Percentiles rank a stretch among this genome's conserved stretches.
Conservation (phyloP, 164 flowering plant species). For the Macadamia tetraphylla region DNA sequence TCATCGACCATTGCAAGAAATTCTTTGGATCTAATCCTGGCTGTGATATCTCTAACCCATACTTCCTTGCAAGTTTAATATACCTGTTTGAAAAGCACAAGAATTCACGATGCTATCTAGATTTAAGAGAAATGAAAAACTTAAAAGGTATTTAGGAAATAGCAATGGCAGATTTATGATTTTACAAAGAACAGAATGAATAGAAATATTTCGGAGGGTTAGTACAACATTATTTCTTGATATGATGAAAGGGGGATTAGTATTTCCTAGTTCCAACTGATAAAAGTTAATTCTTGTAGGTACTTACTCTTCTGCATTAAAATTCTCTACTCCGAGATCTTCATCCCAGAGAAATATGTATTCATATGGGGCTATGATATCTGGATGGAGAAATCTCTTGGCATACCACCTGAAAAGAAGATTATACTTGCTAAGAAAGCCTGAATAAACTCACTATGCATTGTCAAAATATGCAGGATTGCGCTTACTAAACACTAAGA, state of each 20-base stretch:
- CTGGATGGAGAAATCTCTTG: slow-evolving; percentile 25
- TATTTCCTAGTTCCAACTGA: too few relatives aligned
- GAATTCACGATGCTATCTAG: not conserved
- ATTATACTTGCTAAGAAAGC: too few relatives aligned
- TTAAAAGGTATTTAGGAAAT: not conserved
- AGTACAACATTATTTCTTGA: too few relatives aligned
- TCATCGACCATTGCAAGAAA: slow-evolving; percentile 17
- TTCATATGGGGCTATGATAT: slow-evolving; percentile 21
- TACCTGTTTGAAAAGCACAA: slow-evolving; percentile 15
- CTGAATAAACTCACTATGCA: too few relatives aligned
- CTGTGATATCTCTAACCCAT: slow-evolving; percentile 25
- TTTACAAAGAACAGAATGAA: not conserved
- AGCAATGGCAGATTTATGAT: not conserved
- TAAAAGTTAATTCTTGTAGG: not conserved
- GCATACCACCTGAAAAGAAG: slow-evolving; percentile 24
- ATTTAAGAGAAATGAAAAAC: not conserved
- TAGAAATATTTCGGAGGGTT: too few relatives aligned
- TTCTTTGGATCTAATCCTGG: slow-evolving; percentile 17
- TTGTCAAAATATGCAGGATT: too few relatives aligned
- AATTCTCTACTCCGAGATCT: slow-evolving; percentile 20
- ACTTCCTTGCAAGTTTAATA: slow-evolving; percentile 15
- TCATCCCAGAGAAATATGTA: slow-evolving; percentile 25
- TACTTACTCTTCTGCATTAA: slow-evolving; percentile 24
- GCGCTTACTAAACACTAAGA: too few relatives aligned
- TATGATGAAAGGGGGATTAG: too few relatives aligned